phyloP scores from a whole-genome alignment of 2,329 filamentous ascomycete species.

The Elsinoe perseae region DNA sequence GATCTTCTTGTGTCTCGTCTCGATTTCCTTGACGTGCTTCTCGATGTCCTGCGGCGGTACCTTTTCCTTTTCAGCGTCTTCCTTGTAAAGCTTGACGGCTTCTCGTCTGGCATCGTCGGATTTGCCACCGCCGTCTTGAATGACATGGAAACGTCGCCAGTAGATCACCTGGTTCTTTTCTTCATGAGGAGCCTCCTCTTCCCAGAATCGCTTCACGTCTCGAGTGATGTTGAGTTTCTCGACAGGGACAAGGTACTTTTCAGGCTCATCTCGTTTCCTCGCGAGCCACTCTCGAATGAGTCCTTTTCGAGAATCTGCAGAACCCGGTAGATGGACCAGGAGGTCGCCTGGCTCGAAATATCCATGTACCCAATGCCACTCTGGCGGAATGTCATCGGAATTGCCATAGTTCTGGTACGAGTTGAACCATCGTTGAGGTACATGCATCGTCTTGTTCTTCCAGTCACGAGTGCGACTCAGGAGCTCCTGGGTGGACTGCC shows the following conservation, averaged over 20 bases:
- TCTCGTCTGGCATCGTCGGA: conserved; percentile 19
- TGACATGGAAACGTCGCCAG: conserved; percentile 23
- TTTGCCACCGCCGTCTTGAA: conserved; percentile 21
- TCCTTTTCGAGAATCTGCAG: background rate
- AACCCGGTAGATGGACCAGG: conserved; percentile 14
- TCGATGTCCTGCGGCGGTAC: conserved; percentile 23
- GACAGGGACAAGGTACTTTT: background rate
- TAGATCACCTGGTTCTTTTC: conserved; percentile 26
- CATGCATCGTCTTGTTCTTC: conserved; percentile 17
- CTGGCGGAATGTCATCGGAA: conserved; percentile 15
- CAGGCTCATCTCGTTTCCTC: background rate
- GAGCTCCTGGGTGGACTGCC: conserved; percentile 18
- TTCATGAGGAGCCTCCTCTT: conserved; percentile 20
- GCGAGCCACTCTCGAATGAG: background rate
- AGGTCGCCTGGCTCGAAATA: conserved; percentile 19
- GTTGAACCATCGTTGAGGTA: conserved; percentile 24
- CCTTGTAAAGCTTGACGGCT: conserved; percentile 21
- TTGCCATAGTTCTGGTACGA: conserved; percentile 29
- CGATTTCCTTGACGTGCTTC: conserved; percentile 2
- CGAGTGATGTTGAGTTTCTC: background rate
- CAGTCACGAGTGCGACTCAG: conserved; percentile 15
- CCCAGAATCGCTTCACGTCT: conserved; percentile 9
- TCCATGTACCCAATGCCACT: background rate
- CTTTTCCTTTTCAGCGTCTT: conserved; percentile 13
- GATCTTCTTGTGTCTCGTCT: conserved; percentile 6